Evolutionary conservation across 495 filamentous ascomycete genomes (phyloP), one percentile per base, ranked within the genome.

Genomic region (Alectoria sarmentosa): DNA sequence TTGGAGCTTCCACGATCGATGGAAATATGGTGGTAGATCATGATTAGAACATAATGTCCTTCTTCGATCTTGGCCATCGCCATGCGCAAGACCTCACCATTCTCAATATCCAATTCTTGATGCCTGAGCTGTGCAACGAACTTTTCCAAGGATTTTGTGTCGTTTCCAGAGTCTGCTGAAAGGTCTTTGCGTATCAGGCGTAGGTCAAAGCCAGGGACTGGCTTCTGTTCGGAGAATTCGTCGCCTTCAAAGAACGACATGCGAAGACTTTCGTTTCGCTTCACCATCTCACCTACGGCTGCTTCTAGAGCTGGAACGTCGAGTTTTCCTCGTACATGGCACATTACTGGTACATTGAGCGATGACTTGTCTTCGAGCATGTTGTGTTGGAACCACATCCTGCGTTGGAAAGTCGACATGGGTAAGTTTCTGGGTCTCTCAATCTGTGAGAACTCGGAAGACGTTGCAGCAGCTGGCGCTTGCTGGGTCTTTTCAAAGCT

Each of bases 241-340:
- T 71, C 68, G 26, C 69, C 44, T 30, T 69, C 68, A 42, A 70
- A 62, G 66, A 73, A 75, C 6, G 62, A 39, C 7, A 75, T 77
- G 10, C 75, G 68, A 15, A 78, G 69, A 3, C 72, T 59, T 38
- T 77, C 76, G 59, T 79, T 76, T 8, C 72, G 67, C 17, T 30
- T 62, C 1, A 58, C 62, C 9, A 74, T 68, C 15, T 64, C 63
- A 1, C 54, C 52, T 1, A 78, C 34, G 2, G 76, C 75, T 28
- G 60, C 58, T 28, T 69, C 58, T 14, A 78, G 58, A 5, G 61
- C 57, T 8, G 44, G 34, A 21, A 68, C 36, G 13, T 70, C 34
- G 10, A 76, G 49, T 0, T 32, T 39, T 23, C 78, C 78, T 11
- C 57, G 58, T 8, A 79, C 23, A 10, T 68, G 56, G 54, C 65